Base-by-base conservation (phyloP, 2,329 filamentous ascomycete species). In the Xylariaceae sp. region DNA sequence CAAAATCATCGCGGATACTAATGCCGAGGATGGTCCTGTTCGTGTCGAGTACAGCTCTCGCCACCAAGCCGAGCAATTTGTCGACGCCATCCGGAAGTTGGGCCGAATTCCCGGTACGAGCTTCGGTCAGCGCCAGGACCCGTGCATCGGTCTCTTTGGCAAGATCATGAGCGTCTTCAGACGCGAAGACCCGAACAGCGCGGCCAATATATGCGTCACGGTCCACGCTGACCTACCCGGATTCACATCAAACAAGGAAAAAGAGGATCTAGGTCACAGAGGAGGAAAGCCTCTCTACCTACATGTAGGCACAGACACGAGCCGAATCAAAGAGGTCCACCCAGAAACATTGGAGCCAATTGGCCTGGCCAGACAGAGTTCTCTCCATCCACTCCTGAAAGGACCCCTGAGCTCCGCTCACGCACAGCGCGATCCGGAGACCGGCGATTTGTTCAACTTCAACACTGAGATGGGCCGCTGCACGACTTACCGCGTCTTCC, bases 401-500 rank as follows among this genome's bases (percentile, higher is more conserved):
- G 89, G 89, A 0, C 80, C 78, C 0, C 67, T 88, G 11, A 85
- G 86, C 1, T 85, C 81, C 40, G 81, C 89, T 0, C 90, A 95
- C 67, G 82, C 86, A 0, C 83, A 86, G 52, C 79, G 80, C 0
- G 88, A 94, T 66, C 87, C 86, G 0, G 69, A 72, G 0, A 91
- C 85, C 0, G 89, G 89, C 5, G 88, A 94, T 59, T 66, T 88
- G 5, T 92, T 82, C 76, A 95, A 94, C 71, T 92, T 82, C 72
- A 95, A 95, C 65, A 79, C 91, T n/a, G 77, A 83, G 0, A 68
- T 88, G 19, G 84, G 83, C 0, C 70, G 67, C 0, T 67, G 65
- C 0, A 69, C 80, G 0, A 81, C 76, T 0, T 94, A 92, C 66
- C 83, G 86, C 12, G 66, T 94, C 12, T 94, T 91, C 68, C 73